Conservation (phyloP, 768 basidiomycete genomes). For the Boletus huronensis region DNA sequence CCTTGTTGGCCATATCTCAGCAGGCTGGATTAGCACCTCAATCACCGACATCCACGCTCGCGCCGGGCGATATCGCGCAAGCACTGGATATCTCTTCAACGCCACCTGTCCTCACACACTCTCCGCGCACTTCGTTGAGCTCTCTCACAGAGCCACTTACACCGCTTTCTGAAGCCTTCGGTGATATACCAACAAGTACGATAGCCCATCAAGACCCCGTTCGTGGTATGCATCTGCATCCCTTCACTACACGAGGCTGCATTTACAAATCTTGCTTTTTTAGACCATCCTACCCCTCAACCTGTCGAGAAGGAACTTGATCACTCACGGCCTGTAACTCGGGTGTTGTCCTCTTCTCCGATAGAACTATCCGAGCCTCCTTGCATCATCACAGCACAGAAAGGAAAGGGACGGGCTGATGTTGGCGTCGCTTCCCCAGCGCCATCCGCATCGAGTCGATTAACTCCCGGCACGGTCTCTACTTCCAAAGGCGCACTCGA, state of each 20-base stretch:
- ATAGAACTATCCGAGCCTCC: background rate
- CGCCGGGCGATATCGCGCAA: background rate
- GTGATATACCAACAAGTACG: slow-evolving; percentile 4
- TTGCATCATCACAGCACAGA: slow-evolving; percentile 1
- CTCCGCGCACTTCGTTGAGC: slow-evolving; percentile 32
- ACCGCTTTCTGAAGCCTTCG: slow-evolving; percentile 17
- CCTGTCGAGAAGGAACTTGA: background rate
- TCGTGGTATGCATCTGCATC: slow-evolving; percentile 7
- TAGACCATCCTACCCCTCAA: slow-evolving; percentile 4
- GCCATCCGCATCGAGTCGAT: background rate
- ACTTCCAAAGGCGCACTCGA: slow-evolving; percentile 13
- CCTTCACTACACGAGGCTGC: background rate
- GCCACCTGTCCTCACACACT: slow-evolving; percentile 22
- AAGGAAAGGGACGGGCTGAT: slow-evolving; percentile 18
- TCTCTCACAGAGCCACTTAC: slow-evolving; percentile 29
- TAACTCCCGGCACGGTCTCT: background rate
- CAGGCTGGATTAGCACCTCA: background rate
- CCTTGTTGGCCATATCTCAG: slow-evolving; percentile 30
- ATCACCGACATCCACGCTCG: background rate
- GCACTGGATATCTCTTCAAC: slow-evolving; percentile 3
- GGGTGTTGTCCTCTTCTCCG: background rate
- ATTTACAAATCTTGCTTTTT: slow-evolving; percentile 4
- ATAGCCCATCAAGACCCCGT: background rate
- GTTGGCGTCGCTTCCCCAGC: background rate
- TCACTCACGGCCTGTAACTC: background rate